Base-by-base conservation (phyloP, 2,329 filamentous ascomycete genomes). In the Chrysosphaeria jannelii region DNA sequence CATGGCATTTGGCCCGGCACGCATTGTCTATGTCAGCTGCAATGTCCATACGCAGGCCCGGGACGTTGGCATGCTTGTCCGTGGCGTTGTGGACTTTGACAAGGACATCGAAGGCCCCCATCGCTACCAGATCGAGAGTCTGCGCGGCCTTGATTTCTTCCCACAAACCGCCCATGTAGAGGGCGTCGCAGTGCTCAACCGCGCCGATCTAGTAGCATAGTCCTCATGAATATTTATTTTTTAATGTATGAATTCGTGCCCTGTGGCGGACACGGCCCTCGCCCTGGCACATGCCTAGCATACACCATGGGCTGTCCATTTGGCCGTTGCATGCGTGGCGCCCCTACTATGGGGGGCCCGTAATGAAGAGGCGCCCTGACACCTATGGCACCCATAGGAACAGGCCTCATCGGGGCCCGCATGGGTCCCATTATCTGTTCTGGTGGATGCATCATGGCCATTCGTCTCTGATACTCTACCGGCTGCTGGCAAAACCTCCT, bases 21-120 rank as follows among this genome's bases (percentile, higher is more conserved):
- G 85, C 28, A 62, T 97, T 8, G 63, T 90, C 4, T 97, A 97
- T 41, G 81, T 97, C 19, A 89, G 74, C 39, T 97, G 85, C 37
- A 97, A 97, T 38, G 85, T 97, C 32, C 85, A 97, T 40, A 93
- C 81, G 6, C 85, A 93, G 53, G 85, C 85, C 9, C 52, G 85
- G 25, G 85, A 97, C 44, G 66, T 97, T 1, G 85, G 79, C 0
- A 62, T 81, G 29, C 46, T 97, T 36, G 76, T 93, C 1, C 56
- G 68, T 17, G 78, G 79, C 1, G 45, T 60, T 36, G 41, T 42
- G 22, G 35, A 35, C 3, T 35, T 39, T 29, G 29, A 39, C 3
- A 29, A 26, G 10, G 27, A 39, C 13, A 36, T 35, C 23, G 34
- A 10, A 19, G 15, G 14, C 8, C 42, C 43, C 24, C 45, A 45